phyloP scores from a whole-genome alignment of 2,329 filamentous ascomycete genomes.

The Alternaria brassicae region DNA sequence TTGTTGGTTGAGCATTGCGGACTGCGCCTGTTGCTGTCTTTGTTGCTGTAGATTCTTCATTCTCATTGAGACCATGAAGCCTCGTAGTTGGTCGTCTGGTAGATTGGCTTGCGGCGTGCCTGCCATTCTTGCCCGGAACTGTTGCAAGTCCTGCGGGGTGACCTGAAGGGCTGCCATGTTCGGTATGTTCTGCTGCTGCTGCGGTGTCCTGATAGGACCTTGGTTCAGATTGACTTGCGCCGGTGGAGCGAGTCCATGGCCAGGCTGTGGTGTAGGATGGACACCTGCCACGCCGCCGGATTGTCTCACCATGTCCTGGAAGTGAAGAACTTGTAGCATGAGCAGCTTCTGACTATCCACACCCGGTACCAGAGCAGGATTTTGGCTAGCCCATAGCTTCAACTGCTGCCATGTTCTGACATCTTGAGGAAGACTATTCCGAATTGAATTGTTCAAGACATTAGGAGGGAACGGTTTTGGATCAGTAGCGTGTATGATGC shows the following conservation, averaged over 20 bases:
- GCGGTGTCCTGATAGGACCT: constrained; percentile 35
- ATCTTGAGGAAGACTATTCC: constrained; percentile 54
- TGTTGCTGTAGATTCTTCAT: constrained; percentile 34
- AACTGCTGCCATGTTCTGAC: constrained; percentile 65
- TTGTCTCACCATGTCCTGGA: constrained; percentile 50
- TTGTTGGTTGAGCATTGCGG: constrained; percentile 15
- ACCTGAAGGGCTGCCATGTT: constrained; percentile 38
- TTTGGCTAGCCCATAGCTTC: constrained; percentile 61
- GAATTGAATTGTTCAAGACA: constrained; percentile 33
- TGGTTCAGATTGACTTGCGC: constrained; percentile 50
- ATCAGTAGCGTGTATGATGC: constrained; percentile 45
- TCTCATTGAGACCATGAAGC: constrained; percentile 36
- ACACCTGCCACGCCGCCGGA: constrained; percentile 25
- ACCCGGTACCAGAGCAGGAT: constrained; percentile 44
- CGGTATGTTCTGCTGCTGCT: constrained; percentile 39
- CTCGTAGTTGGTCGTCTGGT: constrained; percentile 35
- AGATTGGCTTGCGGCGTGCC: constrained; percentile 35
- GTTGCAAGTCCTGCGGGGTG: constrained; percentile 52
- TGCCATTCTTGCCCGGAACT: constrained; percentile 46
- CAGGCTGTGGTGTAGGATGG: constrained; percentile 31
- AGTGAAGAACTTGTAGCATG: constrained; percentile 53
- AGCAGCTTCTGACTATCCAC: constrained; percentile 42
- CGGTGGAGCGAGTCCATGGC: constrained; percentile 43
- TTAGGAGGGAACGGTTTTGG: constrained; percentile 40
- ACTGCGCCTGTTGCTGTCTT: constrained; percentile 29